Percentiles rank a stretch among this genome's conserved stretches.
These are phyloP conservation scores for Penicillium manginii DNA, from an alignment of 495 filamentous ascomycete species.

Conservation along the genomic window DNA sequence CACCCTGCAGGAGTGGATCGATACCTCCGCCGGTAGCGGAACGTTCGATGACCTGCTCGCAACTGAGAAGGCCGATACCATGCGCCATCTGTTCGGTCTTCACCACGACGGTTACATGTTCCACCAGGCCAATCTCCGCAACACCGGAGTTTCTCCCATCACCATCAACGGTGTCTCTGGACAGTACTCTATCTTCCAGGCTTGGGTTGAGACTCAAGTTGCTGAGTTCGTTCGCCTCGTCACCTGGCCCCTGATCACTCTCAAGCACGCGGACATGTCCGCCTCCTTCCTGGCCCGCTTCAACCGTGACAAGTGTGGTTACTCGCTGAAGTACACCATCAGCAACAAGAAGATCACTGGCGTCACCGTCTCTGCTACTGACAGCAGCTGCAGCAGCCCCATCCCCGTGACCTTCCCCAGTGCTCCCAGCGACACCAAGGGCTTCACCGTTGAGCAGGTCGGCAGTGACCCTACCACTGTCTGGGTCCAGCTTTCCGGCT, in stretches of 20 bases:
- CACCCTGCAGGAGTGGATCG: slow-evolving; percentile 62
- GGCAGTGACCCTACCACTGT: slow-evolving; percentile 63
- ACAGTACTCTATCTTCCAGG: slow-evolving; percentile 60
- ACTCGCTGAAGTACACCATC: slow-evolving; percentile 51
- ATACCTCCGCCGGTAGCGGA: slow-evolving; percentile 57
- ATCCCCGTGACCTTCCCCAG: slow-evolving; percentile 63
- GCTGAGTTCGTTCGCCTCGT: slow-evolving; percentile 61
- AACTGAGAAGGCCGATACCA: slow-evolving; percentile 54
- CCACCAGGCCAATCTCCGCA: slow-evolving; percentile 63
- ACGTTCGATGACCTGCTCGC: slow-evolving; percentile 52
- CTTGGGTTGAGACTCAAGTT: slow-evolving; percentile 62
- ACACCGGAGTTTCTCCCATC: slow-evolving; percentile 46
- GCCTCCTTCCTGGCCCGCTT: slow-evolving; percentile 53
- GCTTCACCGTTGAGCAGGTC: slow-evolving; percentile 56
- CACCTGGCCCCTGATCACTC: slow-evolving; percentile 59
- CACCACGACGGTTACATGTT: slow-evolving; percentile 55
- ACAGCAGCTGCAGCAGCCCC: slow-evolving; percentile 53
- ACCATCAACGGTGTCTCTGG: slow-evolving; percentile 55
- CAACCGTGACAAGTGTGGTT: slow-evolving; percentile 57
- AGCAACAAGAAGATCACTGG: slow-evolving; percentile 49
- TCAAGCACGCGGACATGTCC: slow-evolving; percentile 57
- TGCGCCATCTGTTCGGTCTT: slow-evolving; percentile 58
- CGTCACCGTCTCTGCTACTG: slow-evolving; percentile 54
- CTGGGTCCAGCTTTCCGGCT: slow-evolving; percentile 59
- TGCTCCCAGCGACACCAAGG: slow-evolving; percentile 41